Percentiles rank a stretch among this genome's conserved stretches.
Evolutionary conservation across 2,329 filamentous ascomycete genomes (phyloP).

Genomic region (Penicillium sp.): DNA sequence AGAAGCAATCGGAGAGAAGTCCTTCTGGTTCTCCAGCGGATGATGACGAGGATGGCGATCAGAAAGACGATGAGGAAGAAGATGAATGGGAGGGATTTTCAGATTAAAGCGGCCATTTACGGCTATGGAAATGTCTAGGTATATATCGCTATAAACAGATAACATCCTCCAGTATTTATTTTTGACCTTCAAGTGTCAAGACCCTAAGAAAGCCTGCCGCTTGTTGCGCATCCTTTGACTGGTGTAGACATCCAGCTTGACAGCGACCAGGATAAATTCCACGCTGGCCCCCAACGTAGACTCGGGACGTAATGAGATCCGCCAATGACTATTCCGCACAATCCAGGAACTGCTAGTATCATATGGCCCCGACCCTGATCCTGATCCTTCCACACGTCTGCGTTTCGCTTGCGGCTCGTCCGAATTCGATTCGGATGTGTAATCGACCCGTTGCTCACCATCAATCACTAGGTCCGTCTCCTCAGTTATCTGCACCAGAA

Average conservation of each 20-base stretch:
- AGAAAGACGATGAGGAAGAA: conserved; percentile 27
- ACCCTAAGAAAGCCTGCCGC: conserved; percentile 64
- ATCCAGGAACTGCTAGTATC: conserved; percentile 58
- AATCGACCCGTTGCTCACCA: conserved; percentile 34
- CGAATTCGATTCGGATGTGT: not conserved
- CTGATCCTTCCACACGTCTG: conserved; percentile 17
- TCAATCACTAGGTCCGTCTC: conserved; percentile 50
- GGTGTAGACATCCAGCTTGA: conserved; percentile 75
- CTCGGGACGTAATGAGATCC: conserved; percentile 66
- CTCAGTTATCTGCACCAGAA: conserved; percentile 66
- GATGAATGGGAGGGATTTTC: conserved; percentile 54
- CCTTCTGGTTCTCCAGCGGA: conserved; percentile 19
- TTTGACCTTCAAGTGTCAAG: not conserved
- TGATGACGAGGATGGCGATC: conserved; percentile 23
- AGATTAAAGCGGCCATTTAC: conserved; percentile 31
- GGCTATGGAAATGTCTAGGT: not conserved
- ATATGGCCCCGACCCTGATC: conserved; percentile 7
- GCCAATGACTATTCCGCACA: conserved; percentile 72
- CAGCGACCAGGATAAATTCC: conserved; percentile 75
- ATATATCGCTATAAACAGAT: not conserved
- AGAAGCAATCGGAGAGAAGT: conserved; percentile 21
- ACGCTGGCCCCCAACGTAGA: conserved; percentile 51
- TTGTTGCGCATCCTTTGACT: conserved; percentile 70
- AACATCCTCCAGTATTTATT: not conserved
- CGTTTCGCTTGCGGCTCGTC: conserved; percentile 23